Evolutionary conservation across 23 red algal species (phyloP).

Genomic region (Gracilaria vermiculophylla): DNA sequence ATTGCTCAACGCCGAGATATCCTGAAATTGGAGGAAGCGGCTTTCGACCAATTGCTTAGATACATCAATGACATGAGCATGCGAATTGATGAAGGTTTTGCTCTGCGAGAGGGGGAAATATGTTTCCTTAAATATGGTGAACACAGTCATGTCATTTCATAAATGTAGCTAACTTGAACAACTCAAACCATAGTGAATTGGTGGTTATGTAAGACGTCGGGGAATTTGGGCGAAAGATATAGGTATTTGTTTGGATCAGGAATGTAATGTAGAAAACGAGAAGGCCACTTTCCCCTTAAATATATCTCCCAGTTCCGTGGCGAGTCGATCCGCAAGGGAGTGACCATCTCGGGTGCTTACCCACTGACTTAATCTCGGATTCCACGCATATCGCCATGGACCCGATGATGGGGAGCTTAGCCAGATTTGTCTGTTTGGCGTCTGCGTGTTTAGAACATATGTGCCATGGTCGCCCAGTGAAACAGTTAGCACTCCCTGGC

Average conservation of each 20-base stretch:
- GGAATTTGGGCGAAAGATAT: background rate
- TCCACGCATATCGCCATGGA: conserved; percentile 83
- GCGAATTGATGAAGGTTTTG: conserved; percentile 71
- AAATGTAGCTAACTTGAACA: background rate
- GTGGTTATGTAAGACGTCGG: background rate
- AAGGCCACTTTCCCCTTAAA: conserved; percentile 27
- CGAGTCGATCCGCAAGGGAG: conserved; percentile 21
- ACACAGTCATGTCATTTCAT: conserved; percentile 1
- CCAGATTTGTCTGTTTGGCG: conserved; percentile 98
- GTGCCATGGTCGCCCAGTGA: conserved; percentile 38
- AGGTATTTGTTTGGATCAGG: background rate
- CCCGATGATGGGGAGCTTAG: conserved; percentile 82
- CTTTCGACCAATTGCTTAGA: conserved; percentile 70
- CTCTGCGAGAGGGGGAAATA: conserved; percentile 54
- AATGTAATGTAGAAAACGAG: background rate
- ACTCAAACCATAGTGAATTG: background rate
- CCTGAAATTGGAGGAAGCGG: conserved; percentile 14
- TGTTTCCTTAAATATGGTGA: conserved; percentile 61
- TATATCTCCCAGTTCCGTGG: conserved; percentile 25
- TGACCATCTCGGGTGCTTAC: conserved; percentile 67
- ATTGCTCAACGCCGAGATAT: conserved; percentile 61
- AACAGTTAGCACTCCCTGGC: conserved; percentile 64
- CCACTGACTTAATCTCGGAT: conserved; percentile 48
- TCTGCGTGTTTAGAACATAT: conserved; percentile 93
- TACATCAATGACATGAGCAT: conserved; percentile 84